Conservation (phyloP, 495 filamentous ascomycete species). For the Neurospora cerealis region DNA sequence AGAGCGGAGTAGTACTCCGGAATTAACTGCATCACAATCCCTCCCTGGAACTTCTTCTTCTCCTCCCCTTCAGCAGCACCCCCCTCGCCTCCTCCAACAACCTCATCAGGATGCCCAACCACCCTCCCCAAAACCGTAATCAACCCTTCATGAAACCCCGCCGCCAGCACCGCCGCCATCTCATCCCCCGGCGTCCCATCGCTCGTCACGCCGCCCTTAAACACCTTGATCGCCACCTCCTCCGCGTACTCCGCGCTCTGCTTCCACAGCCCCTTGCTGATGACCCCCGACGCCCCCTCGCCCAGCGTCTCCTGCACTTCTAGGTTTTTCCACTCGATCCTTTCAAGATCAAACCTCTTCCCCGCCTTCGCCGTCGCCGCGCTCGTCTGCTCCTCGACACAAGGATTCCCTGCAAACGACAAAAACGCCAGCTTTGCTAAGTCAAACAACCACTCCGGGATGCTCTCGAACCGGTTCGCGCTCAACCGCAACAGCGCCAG, state of each 20-base stretch:
- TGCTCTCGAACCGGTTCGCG: constrained; percentile 23
- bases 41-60: constrained; percentile 17
- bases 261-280: constrained; percentile 27
- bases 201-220: constrained; percentile 27
- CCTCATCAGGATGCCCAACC: constrained; percentile 27
- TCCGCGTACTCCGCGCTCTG: constrained; percentile 17
- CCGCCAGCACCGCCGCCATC: constrained; percentile 31
- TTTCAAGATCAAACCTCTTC: constrained; percentile 14
- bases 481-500: constrained; percentile 32
- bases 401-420: constrained; percentile 37
- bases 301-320: constrained; percentile 24
- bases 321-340: constrained; percentile 29
- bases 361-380: constrained; percentile 9
- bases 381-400: constrained; percentile 10
- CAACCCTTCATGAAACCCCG: constrained; percentile 35
- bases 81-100: not conserved
- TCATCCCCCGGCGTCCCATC: constrained; percentile 36
- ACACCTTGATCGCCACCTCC: constrained; percentile 38
- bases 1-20: constrained; percentile 19
- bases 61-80: not conserved
- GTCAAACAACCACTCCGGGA: constrained; percentile 31
- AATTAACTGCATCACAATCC: constrained; percentile 30
- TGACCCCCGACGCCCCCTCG: constrained; percentile 28
- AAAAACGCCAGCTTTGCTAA: constrained; percentile 35
- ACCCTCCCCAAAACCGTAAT: constrained; percentile 34